Evolutionary conservation across 306 rosid genomes (phyloP), one percentile per base, ranked within the genome.

Genomic region (Ziziphus jujuba): DNA sequence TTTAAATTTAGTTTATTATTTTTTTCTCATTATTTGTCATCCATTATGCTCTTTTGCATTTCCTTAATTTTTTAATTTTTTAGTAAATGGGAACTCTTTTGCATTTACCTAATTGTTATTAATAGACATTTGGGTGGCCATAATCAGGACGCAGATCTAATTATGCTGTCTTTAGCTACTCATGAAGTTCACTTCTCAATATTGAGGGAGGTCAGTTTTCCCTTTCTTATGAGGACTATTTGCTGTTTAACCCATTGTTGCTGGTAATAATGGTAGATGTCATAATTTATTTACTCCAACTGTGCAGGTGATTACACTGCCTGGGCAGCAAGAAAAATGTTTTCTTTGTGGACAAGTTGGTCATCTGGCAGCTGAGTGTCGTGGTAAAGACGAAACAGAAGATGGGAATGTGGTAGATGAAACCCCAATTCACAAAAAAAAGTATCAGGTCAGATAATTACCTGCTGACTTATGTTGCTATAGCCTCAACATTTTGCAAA

Each of bases 111-210:
- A 33, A 31, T 62, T 33, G 47, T 61, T 65, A 54, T 73, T 11
- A 63, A 48, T 62, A 40, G 21, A 19, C n/a, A 13, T 28, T 63
- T 59, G 52, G 56, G 38, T 31, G 7, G 24, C 66, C n/a, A 22
- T 58, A 72, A 65, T 70, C 89, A 93, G 97, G 97, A 93, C 79
- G 99, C 99, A 47, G 97, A 93, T 85, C 85, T 93, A 69, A 93
- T 93, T 77, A 93, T 90, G 99, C 77, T 93, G 55, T 70, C 96
- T 71, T 79, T 93, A 77, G 96, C 99, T 48, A 93, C 99, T 43
- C 99, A 93, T 14, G 99, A 93, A 75, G 78, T 93, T 73, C 99
- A 93, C 81, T 93, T 93, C 69, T 93, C 95, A 56, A 87, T 93
- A 77, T 78, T 93, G 77, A 86, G 99, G 83, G 99, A 93, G 97